Base-by-base conservation (phyloP, 805 yeast genomes). In the Candida incommunis region DNA sequence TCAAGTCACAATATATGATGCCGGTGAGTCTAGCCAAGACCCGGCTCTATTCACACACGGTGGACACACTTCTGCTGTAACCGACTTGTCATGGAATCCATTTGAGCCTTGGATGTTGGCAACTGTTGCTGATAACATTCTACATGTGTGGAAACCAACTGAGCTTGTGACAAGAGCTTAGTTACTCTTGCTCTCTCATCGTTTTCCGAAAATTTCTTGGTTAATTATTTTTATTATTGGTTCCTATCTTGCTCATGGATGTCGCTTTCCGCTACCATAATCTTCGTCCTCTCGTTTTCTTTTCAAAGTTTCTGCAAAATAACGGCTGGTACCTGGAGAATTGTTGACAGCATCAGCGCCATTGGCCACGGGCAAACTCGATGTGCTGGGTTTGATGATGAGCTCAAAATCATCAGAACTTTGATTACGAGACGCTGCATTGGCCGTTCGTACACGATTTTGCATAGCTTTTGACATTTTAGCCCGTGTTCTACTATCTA, bases 41-140 rank as follows among this genome's bases (percentile, higher is more conserved):
- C 55, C 22, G 48, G 53, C 3, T 54, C 41, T 76, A 4, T 87
- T 88, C 56, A 68, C 70, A 2, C 97, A 88, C 61, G 80, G 78
- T 2, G 96, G 96, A 0, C 97, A 88, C 60, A 72, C 80, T 73
- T 66, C 81, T n/a, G 87, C 90, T 2, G 84, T 88, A 2, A 82
- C 81, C 51, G 96, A 87, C 54, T 63, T 86, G 23, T 71, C 76
- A 26, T 88, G 96, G 96, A 82, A 83, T 46, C 73, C 76, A 0
- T 77, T 77, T 47, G 82, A 76, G 46, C 74, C 76, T 3, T 74
- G 80, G 74, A 69, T 80, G 71, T 50, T 86, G 29, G 79, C 85
- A 2, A 78, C 86, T 54, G 90, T 82, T 3, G 76, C 85, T 0
- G 86, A 82, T 56, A 88, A 88, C 57, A 75, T 88, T 1, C 64